Base-by-base conservation (phyloP, 805 yeast genomes). In the Pichia nanzhaoensis region DNA sequence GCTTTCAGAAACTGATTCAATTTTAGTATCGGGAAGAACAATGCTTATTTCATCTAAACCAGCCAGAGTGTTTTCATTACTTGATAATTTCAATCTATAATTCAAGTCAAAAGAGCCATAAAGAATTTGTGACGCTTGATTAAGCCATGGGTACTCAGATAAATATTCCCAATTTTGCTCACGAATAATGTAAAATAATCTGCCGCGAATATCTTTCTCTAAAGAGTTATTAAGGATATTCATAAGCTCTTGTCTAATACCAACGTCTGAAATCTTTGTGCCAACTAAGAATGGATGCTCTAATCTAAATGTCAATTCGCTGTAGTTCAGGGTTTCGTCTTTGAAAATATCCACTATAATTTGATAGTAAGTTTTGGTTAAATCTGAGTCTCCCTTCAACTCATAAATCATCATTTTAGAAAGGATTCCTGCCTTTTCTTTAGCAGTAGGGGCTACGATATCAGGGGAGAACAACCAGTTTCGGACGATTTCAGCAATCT, bases 101-200 rank as follows among this genome's bases (percentile, higher is more conserved):
- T 73, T 72, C 34, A 62, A 63, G 46, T 82, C 82, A 52, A 86
- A 80, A 0, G 95, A 73, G 0, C 93, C 95, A 57, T 83, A 87
- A 6, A 93, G 65, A 24, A 95, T 65, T 58, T 90, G 96, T 17
- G 87, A 69, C 0, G 96, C 98, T 61, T 91, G 98, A 60, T 88
- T 88, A 50, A 91, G 66, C 99, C 99, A 93, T 35, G 89, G 85
- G 55, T 84, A 85, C 53, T 93, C 99, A 0, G 95, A 90, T 33
- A 93, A 68, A 52, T 77, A 84, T 59, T 93, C 99, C 99, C 99
- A 93, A 57, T 88, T 91, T 61, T 93, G 99, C 56, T 93, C 98
- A 33, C 91, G 70, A n/a, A 95, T 75, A 8, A 91, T 82, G 55
- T 95, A 95, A 51, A 82, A 80, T 31, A 93, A 68, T 47, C 99